These are phyloP conservation scores for Trypanosomatidae sp. DNA, from an alignment of 208 protist species.

Conservation along the genomic window DNA sequence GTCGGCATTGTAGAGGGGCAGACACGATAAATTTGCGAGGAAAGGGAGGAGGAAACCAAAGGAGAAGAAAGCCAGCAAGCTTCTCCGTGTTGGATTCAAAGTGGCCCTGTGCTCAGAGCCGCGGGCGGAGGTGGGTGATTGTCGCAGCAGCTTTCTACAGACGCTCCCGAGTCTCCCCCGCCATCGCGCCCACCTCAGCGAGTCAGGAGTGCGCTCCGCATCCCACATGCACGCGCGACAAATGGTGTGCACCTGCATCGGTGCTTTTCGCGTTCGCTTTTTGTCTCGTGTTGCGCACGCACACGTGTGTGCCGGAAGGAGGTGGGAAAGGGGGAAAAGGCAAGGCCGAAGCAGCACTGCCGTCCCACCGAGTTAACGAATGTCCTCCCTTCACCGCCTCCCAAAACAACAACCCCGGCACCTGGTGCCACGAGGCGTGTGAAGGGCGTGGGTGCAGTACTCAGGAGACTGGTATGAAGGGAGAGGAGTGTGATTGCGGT, in stretches of 20 bases:
- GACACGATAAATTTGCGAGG: not conserved
- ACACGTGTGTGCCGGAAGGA: not conserved
- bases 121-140: not conserved
- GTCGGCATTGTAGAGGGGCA: not conserved
- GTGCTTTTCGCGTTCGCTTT: not conserved
- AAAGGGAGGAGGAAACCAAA: not conserved
- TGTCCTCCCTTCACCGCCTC: not conserved
- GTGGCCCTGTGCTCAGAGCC: not conserved
- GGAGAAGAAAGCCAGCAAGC: not conserved
- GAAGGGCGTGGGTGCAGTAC: not conserved
- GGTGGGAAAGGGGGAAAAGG: not conserved
- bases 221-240: not conserved
- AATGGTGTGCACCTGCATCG: not conserved
- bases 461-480: not conserved
- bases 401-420: not conserved
- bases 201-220: not conserved
- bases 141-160: not conserved
- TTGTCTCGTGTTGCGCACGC: not conserved
- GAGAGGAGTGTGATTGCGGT: not conserved
- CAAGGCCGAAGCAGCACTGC: not conserved
- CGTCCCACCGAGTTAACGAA: not conserved
- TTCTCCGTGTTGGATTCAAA: not conserved
- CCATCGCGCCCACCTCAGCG: not conserved
- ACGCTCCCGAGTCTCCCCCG: not conserved
- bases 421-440: not conserved